These are phyloP conservation scores for Lecanicillium sp. DNA, from an alignment of 2,329 filamentous ascomycete genomes.

Conservation along the genomic window DNA sequence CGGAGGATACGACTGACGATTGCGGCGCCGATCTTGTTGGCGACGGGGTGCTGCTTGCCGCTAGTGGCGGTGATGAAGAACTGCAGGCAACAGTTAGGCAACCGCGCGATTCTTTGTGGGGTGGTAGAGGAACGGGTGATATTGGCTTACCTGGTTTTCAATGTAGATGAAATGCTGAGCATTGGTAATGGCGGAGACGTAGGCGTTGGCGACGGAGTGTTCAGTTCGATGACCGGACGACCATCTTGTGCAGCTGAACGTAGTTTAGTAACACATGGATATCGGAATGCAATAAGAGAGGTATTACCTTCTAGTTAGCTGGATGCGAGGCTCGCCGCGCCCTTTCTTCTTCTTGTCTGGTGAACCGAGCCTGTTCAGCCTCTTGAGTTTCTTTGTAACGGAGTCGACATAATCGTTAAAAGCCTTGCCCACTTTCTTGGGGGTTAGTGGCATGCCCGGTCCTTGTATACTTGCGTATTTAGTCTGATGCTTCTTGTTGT, in stretches of 20 bases:
- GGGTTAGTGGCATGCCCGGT: constrained; percentile 11
- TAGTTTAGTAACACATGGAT: not conserved
- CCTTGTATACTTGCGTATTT: constrained; percentile 14
- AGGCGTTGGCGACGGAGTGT: constrained; percentile 83
- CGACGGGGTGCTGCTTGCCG: constrained; percentile 61
- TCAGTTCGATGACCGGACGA: constrained; percentile 44
- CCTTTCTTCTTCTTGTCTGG: constrained; percentile 21
- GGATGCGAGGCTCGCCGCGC: constrained; percentile 31
- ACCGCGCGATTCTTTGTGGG: too few species aligned
- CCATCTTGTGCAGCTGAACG: constrained; percentile 39
- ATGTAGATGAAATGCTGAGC: constrained; percentile 72
- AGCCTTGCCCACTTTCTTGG: constrained; percentile 1
- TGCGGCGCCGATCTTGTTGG: constrained; percentile 70
- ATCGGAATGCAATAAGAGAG: not conserved
- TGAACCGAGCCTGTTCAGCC: constrained; percentile 30
- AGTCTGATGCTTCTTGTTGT: constrained; percentile 34
- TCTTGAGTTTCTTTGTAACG: constrained; percentile 34
- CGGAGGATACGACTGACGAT: constrained; percentile 72
- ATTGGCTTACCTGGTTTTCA: constrained; percentile 53
- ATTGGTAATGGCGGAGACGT: constrained; percentile 62
- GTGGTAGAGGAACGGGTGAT: rapidly evolving
- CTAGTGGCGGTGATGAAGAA: constrained; percentile 83
- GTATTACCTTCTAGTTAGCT: constrained; percentile 41
- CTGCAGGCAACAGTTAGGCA: constrained; percentile 34
- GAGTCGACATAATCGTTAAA: constrained; percentile 30